Evolutionary conservation across 1,284 basidiomycete species (phyloP), one percentile per base, ranked within the genome.

Genomic region (Schizopora paradoxa): DNA sequence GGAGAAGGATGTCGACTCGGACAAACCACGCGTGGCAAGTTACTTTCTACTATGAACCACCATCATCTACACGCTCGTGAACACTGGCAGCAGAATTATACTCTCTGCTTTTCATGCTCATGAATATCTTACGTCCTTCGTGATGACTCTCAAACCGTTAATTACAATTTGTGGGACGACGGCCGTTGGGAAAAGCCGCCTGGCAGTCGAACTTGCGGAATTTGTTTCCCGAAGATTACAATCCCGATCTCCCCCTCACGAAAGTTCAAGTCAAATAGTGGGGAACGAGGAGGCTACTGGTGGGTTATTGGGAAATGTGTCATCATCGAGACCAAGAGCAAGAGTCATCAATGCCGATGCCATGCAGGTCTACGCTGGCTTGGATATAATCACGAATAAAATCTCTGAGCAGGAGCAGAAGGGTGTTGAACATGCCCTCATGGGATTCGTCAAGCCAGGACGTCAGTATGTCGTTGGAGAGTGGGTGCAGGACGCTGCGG

Each of bases 331-430:
- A 13, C 19, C 40, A 23, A 75, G 78, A 13, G 84, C 82, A 11
- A 76, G 83, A 58, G 76, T 98, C 54, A 86, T 99, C 60, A 97
- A 96, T 56, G 90, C 93, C 6, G 96, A 99, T 66, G 85, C 95
- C 7, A 99, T 99, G 94, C 96, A 99, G 66, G 85, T 94, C 11
- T 99, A 99, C 64, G 71, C 73, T n/a, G 94, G 95, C 0, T 74
- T 99, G 58, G 89, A 98, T 62, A 72, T 96, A 43, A 86, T 98
- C 57, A 99, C 96, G 16, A 99, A 99, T 67, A 99, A 99, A 67
- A 79, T 94, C 6, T 82, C 91, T 0, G 53, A 67, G 11, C 67
- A 73, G 23, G 93, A 99, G 64, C 83, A 77, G 64, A 70, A 76
- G 34, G 92, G 88, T 0, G 71, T 99, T 13, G 82, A 84, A 33